These are phyloP conservation scores for Thalassiosira oceanica DNA, from an alignment of 352 stramenopile species.

Conservation along the genomic window DNA sequence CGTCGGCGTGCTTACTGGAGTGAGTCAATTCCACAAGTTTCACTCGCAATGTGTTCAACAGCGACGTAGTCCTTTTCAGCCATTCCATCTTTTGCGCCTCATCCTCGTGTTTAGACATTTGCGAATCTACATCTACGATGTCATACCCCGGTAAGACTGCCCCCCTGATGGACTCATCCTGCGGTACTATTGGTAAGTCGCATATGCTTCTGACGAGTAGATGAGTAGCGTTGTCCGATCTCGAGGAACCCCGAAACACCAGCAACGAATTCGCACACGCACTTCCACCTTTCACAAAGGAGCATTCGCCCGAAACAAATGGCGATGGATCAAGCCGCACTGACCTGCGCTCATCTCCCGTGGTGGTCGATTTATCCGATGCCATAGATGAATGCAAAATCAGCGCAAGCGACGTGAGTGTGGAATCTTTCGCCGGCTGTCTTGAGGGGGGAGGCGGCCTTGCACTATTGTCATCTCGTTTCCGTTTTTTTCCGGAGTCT, in stretches of 20 bases:
- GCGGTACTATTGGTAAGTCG: constrained; percentile 38
- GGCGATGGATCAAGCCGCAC: constrained; percentile 34
- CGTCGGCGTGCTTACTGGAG: constrained; percentile 14
- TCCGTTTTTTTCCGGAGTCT: constrained; percentile 33
- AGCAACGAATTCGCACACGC: constrained; percentile 33
- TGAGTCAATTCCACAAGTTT: constrained; percentile 51
- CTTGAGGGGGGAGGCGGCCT: neutral
- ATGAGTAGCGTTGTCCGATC: neutral
- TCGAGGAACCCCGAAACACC: constrained; percentile 25
- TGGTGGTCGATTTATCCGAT: constrained; percentile 1
- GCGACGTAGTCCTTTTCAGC: constrained; percentile 25
- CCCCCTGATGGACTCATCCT: constrained; percentile 8
- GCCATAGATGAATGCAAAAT: constrained; percentile 37
- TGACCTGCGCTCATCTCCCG: neutral
- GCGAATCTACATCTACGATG: neutral
- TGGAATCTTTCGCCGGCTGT: constrained; percentile 28
- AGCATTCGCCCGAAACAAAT: constrained; percentile 36
- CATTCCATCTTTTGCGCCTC: constrained; percentile 22
- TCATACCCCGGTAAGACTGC: neutral
- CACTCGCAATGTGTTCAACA: constrained; percentile 42
- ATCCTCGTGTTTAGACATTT: constrained; percentile 5
- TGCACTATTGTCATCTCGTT: constrained; percentile 28
- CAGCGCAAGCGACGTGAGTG: constrained; percentile 37
- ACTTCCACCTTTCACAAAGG: constrained; percentile 40
- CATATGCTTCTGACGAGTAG: constrained; percentile 20